Evolutionary conservation across 768 basidiomycete species (phyloP), one percentile per base, ranked within the genome.

Genomic region (Hypsizygus marmoreus): DNA sequence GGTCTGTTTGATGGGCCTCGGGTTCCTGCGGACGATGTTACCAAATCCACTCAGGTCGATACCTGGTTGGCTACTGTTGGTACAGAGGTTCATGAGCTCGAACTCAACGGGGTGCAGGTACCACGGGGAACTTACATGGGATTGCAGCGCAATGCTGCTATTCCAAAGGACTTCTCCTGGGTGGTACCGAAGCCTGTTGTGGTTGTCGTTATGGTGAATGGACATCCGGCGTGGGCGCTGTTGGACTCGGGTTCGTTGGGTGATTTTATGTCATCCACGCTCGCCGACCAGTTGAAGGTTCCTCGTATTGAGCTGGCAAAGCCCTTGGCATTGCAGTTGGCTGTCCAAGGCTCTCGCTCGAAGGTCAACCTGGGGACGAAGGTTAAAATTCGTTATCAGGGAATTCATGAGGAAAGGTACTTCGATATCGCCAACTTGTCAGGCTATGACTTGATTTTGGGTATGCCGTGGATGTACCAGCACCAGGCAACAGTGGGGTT

Each of bases 371-470:
- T 17, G n/a, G 41, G 56, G 1, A 51, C 61, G 0, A 45, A 31
- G 11, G 68, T 54, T 0, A 6, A 54, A 4, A 24, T 75, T 6
- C 25, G 54, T 6, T 76, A 73, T 49, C 67, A 73, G 46, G n/a
- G 31, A 0, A 66, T 76, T 0, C 47, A 59, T 3, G 63, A 65
- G n/a, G 14, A 47, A 1, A 51, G 62, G 1, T 29, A 47, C 11
- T 72, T 73, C 45, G 60, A 72, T 40, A 55, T 77, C 0, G 61
- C 62, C 0, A 76, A 76, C 40, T 1, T 77, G 0, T 57, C 61
- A 1, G 60, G 45, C 6, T 74, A 78, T 43, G 68, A 77, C 36
- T 1, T 72, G 0, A 70, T 75, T 4, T 51, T 75, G 0, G 68
- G 74, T 1, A 71, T 70, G 0, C 72, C 67, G 0, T 74, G 64